Percentiles rank a stretch among this genome's conserved stretches.
Evolutionary conservation across 257 asterid genomes (phyloP).

Genomic region (Primulina eburnea): DNA sequence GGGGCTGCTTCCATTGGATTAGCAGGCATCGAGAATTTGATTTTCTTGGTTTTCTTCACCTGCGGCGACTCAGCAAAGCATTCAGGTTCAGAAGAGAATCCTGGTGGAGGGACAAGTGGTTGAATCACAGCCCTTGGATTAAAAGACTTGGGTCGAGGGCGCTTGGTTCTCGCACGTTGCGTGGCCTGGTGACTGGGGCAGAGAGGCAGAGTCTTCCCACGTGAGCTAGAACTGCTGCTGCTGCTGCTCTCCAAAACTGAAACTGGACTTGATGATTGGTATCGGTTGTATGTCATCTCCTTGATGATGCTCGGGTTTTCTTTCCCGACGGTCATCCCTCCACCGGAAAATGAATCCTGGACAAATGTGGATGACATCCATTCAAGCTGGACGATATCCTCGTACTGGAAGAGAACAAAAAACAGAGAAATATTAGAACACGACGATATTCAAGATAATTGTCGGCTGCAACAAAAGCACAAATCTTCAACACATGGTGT

Average conservation of each 20-base stretch:
- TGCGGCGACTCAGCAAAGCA: slow-evolving; percentile 36
- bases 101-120: slow-evolving; percentile 39
- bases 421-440: slow-evolving; percentile 5
- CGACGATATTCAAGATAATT: not conserved
- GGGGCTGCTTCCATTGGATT: slow-evolving; percentile 24
- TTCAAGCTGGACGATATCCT: slow-evolving; percentile 65
- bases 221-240: slow-evolving; percentile 51
- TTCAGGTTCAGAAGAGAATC: slow-evolving; percentile 35
- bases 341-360: slow-evolving; percentile 72
- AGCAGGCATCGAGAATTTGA: slow-evolving; percentile 33
- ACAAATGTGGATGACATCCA: slow-evolving; percentile 79
- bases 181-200: slow-evolving; percentile 33
- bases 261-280: slow-evolving; percentile 69
- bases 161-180: slow-evolving; percentile 88
- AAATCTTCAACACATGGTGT: too few relatives aligned
- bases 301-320: slow-evolving; percentile 36
- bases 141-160: slow-evolving; percentile 72
- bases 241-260: slow-evolving; percentile 83
- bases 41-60: slow-evolving; percentile 34
- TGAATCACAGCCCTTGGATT: slow-evolving; percentile 56
- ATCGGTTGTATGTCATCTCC: slow-evolving; percentile 35
- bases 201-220: slow-evolving; percentile 46
- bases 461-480: not conserved
- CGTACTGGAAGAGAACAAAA: slow-evolving; percentile 43
- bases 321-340: slow-evolving; percentile 54